Base-by-base conservation (phyloP, 2,329 filamentous ascomycete genomes). In the Botrytis byssoidea region DNA sequence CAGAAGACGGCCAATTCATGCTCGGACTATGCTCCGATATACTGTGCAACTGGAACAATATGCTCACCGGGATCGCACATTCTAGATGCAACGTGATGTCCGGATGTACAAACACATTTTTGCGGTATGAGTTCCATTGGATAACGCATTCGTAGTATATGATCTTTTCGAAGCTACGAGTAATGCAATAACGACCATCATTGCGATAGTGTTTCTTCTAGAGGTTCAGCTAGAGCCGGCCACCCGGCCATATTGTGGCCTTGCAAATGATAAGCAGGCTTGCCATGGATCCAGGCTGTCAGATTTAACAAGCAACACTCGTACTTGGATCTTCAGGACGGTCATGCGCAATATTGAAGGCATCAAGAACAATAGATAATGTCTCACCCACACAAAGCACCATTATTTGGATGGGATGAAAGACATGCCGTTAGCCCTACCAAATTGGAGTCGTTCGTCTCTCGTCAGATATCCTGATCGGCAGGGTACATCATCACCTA, bases 271-370 rank as follows among this genome's bases (percentile, higher is more conserved):
- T 57, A 66, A 65, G 60, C 57, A 66, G 32, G 63, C 40, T 40
- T 66, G n/a, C 18, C 46, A 66, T 71, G 25, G 44, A 64, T 25
- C n/a, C 40, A 68, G 66, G 51, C 65, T 42, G 46, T 55, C 66
- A 60, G 37, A 60, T 72, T 40, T n/a, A 69, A 65, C 71, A 69
- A 68, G 63, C 42, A 35, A 68, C 48, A 59, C 63, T 68, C 40
- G 42, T 59, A 68, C 51, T 67, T 72, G 63, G 64, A 69, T 72
- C 71, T 68, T 60, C 71, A 55, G 55, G 64, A 59, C 48, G 48
- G 64, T 72, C 71, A 72, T 72, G 71, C 71, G 71, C 48, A 48
- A 60, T 66, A 68, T 68, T 32, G 40, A 60, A 68, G 59, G 46
- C 37, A 46, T 37, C 46, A 60, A 55, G 48, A 55, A 42, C 35